Evolutionary conservation across 768 basidiomycete genomes (phyloP).

Genomic region (Hortiboletus flavorubellus): DNA sequence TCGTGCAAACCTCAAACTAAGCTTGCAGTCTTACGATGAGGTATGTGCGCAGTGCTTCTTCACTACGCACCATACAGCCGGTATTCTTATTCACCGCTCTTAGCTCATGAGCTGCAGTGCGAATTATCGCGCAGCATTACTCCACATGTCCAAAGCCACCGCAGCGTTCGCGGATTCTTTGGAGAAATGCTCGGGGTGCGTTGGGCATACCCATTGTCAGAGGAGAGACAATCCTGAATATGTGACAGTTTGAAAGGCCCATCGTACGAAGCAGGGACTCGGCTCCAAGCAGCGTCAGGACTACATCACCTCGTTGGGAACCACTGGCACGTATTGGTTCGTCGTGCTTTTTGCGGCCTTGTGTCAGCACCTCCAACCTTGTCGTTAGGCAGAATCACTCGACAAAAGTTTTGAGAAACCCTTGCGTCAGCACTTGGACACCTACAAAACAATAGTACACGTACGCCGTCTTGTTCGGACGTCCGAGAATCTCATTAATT

Average conservation of each 20-base stretch:
- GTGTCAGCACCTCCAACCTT: conserved; percentile 2
- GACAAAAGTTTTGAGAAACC: conserved; percentile 90
- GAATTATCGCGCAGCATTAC: conserved; percentile 75
- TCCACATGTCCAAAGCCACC: conserved; percentile 79
- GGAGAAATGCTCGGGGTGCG: conserved; percentile 79
- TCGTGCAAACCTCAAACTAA: conserved; percentile 69
- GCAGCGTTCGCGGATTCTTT: conserved; percentile 85
- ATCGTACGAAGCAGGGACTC: conserved; percentile 73
- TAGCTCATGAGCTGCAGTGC: conserved; percentile 77
- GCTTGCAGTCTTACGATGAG: conserved; percentile 77
- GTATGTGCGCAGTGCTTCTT: conserved; percentile 40
- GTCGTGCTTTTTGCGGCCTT: conserved; percentile 27
- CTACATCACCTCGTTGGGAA: conserved; percentile 90
- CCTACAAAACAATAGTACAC: conserved; percentile 68
- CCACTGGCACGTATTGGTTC: conserved; percentile 86
- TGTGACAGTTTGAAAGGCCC: conserved; percentile 67
- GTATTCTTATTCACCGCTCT: conserved; percentile 20
- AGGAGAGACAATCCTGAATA: neutral
- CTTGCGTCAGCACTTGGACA: conserved; percentile 77
- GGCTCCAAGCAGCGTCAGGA: conserved; percentile 83
- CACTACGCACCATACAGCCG: neutral
- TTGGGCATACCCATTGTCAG: conserved; percentile 2
- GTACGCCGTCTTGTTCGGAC: conserved; percentile 38
- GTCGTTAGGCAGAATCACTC: conserved; percentile 69
- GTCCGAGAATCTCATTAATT: conserved; percentile 1